phyloP scores from a whole-genome alignment of 2,329 filamentous ascomycete genomes.

The Fusarium devonianum region DNA sequence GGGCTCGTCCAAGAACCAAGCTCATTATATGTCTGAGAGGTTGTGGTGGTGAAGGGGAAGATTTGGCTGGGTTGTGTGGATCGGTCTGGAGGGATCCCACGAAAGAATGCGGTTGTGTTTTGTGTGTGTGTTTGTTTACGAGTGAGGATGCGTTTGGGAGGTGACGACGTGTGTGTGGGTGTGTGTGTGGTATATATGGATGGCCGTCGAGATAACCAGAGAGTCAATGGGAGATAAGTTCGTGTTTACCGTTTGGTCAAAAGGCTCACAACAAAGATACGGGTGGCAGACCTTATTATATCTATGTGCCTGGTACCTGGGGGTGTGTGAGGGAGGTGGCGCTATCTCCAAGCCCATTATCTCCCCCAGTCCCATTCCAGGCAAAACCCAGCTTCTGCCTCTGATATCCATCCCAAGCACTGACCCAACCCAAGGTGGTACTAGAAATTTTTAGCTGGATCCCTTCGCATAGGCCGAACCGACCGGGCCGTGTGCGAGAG shows the following conservation, averaged over 20 bases:
- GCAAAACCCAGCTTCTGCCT: constrained; percentile 8
- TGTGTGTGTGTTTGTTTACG: constrained; percentile 24
- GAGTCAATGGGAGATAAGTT: constrained; percentile 33
- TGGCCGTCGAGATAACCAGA: constrained; percentile 1
- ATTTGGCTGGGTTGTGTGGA: constrained; percentile 13
- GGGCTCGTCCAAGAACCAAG: constrained; percentile 39
- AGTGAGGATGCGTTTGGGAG: not conserved
- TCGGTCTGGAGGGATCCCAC: constrained; percentile 33
- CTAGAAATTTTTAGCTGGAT: constrained; percentile 10
- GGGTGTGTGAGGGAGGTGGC: constrained; percentile 31
- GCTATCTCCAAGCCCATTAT: constrained; percentile 31
- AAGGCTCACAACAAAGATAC: not conserved
- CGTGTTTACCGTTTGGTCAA: constrained; percentile 20
- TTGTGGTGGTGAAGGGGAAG: constrained; percentile 2
- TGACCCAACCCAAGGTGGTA: too few species aligned
- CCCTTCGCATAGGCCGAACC: constrained; percentile 31
- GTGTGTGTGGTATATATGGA: not conserved
- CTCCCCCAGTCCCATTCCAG: constrained; percentile 25
- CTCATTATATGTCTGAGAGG: constrained; percentile 36
- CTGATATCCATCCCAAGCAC: constrained; percentile 18
- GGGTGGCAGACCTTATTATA: constrained; percentile 34
- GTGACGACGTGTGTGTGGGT: not conserved
- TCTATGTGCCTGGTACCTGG: constrained; percentile 17
- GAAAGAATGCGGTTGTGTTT: not conserved
- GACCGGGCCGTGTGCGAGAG: constrained; percentile 14